Conservation (phyloP, 192 early-diverging fungal species). For the Entomortierella beljakovae region DNA sequence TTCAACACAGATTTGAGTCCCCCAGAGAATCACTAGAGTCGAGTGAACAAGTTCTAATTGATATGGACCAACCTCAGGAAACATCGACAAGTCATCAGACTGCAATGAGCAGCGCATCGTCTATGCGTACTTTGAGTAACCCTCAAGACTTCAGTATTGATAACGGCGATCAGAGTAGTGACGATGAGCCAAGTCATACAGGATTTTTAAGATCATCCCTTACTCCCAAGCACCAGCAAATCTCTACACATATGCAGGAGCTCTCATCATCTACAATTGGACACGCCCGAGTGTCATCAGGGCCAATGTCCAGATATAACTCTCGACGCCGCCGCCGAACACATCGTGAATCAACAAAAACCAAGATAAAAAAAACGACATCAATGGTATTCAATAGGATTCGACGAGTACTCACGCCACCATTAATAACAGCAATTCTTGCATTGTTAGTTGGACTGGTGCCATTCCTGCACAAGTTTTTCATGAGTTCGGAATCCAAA, state of each 20-base stretch:
- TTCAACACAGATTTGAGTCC: neutral
- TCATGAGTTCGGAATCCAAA: conserved; percentile 70
- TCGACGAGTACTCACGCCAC: conserved; percentile 69
- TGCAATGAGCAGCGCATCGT: conserved; percentile 7
- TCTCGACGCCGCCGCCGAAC: neutral
- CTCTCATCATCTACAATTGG: neutral
- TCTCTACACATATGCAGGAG: conserved; percentile 11
- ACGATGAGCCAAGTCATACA: neutral
- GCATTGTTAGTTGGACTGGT: conserved; percentile 76
- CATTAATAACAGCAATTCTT: conserved; percentile 75
- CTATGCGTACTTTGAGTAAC: neutral
- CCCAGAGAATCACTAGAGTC: neutral
- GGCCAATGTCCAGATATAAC: neutral
- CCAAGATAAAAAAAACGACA: neutral
- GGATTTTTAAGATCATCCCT: neutral
- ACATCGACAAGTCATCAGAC: neutral
- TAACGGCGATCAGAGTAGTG: neutral
- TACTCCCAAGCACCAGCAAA: neutral
- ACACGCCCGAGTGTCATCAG: neutral
- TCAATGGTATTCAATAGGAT: neutral
- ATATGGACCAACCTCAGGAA: conserved; percentile 9
- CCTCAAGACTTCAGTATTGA: neutral
- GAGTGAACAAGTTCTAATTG: neutral
- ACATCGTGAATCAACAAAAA: neutral
- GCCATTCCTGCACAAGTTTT: conserved; percentile 67